Percentiles rank a stretch among this genome's conserved stretches.
Evolutionary conservation across 352 stramenopile species (phyloP).

Genomic region (Globisporangium iwayamae): DNA sequence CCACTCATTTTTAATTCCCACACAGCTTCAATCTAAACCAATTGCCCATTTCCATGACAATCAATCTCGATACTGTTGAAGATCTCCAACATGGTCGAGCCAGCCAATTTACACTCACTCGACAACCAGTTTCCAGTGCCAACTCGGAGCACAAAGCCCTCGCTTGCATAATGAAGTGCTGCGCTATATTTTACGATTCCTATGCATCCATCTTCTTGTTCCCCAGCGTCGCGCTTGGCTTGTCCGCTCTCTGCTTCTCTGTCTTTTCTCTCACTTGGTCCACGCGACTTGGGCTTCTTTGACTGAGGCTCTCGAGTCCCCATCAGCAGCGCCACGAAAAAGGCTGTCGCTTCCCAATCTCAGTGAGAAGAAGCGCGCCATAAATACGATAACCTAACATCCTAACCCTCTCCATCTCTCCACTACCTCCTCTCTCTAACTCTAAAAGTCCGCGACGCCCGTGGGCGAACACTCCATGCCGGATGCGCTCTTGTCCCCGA

Average conservation of each 20-base stretch:
- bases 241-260: not conserved
- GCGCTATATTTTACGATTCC: slow-evolving; percentile 10
- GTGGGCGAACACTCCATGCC: slow-evolving; percentile 70
- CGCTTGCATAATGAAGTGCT: not conserved
- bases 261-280: not conserved
- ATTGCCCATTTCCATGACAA: not conserved
- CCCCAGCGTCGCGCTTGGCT: not conserved
- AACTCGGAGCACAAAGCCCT: not conserved
- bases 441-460: slow-evolving; percentile 50
- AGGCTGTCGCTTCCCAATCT: not conserved
- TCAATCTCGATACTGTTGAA: not conserved
- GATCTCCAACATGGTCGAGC: not conserved
- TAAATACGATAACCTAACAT: slow-evolving; percentile 13
- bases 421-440: not conserved
- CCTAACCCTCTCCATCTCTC: not conserved
- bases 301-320: not conserved
- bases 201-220: slow-evolving; percentile 5
- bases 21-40: not conserved
- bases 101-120: not conserved
- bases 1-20: not conserved
- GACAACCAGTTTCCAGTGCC: not conserved
- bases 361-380: slow-evolving; percentile 5
- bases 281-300: slow-evolving; percentile 2
- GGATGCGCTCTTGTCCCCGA: slow-evolving; percentile 57
- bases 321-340: not conserved